phyloP scores from a whole-genome alignment of 2,329 filamentous ascomycete species.

The Teratosphaeria viscida region DNA sequence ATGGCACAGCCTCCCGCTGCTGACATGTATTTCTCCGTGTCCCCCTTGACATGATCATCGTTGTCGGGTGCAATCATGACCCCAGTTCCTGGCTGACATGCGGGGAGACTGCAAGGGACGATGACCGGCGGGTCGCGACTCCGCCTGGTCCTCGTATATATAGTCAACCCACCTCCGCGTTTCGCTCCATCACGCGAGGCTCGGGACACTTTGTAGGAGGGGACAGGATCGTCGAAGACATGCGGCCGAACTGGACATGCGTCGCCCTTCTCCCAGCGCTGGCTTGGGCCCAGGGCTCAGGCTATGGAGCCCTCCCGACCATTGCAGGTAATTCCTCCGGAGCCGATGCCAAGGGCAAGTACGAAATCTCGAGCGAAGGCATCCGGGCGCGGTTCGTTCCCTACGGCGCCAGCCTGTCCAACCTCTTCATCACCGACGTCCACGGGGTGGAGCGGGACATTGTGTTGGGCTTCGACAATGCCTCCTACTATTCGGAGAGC shows the following conservation, averaged over 20 bases:
- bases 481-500: slow-evolving; percentile 57
- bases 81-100: neutral
- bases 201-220: neutral
- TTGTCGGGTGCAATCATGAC: neutral
- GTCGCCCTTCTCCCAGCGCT: neutral
- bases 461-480: slow-evolving; percentile 47
- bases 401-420: slow-evolving; percentile 63
- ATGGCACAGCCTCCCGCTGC: too few relatives aligned
- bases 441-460: slow-evolving; percentile 60
- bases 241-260: neutral
- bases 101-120: neutral
- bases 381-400: slow-evolving; percentile 61
- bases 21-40: neutral
- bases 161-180: neutral
- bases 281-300: neutral
- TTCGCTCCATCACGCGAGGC: neutral
- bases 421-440: slow-evolving; percentile 60
- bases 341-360: slow-evolving; percentile 44
- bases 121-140: neutral
- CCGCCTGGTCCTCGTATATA: neutral
- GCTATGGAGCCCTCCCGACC: neutral
- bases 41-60: neutral
- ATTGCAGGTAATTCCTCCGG: neutral
- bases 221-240: neutral
- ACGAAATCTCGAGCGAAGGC: slow-evolving; percentile 57